Evolutionary conservation across 768 basidiomycete genomes (phyloP), one percentile per base, ranked within the genome.

Genomic region (Nevesoporus exiguus): DNA sequence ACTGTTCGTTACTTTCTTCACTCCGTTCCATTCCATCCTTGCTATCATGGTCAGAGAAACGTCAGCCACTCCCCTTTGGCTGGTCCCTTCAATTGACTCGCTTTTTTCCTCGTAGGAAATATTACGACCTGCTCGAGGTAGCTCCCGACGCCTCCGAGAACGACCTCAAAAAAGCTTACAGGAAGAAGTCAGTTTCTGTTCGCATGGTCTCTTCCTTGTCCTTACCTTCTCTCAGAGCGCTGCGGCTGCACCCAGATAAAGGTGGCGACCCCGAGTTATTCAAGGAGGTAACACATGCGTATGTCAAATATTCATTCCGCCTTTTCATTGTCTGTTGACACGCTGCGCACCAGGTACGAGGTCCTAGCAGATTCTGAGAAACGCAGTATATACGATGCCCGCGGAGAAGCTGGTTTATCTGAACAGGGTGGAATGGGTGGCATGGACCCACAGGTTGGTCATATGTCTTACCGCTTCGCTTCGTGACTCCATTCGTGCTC

Each of bases 231-330:
- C 19, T 39, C 54, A 94, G 92, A 71, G 92, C 92, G 10, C 72
- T 94, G 47, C 83, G 88, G 53, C 73, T 93, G 60, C 92, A 94
- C 69, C 92, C 92, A 21, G 92, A 94, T 80, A 95, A 95, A 74
- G 93, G 94, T 44, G 94, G 94, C 53, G 95, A 97, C 64, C 93
- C 93, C 24, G 96, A 98, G 72, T 72, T 90, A 50, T 98, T 98
- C 86, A 98, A 98, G 69, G 93, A 98, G 69, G 89, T 98, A 34
- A 95, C 92, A 10, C 92, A 93, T 76, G 92, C 92, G 88, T 93
- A 78, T 57, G 91, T 80, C 41, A 45, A n/a, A 21, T 27, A 15
- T 22, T 34, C 57, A 36, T 56, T 37, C 46, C 52, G 9, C 34
- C 7, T 19, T 21, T 34, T 29, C 30, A 29, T 43, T 3, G 24